A percentile compares a stretch with the other conserved stretches of the same genome.
phyloP scores from a whole-genome alignment of 2,329 filamentous ascomycete genomes.

The Penicillium nordicum region DNA sequence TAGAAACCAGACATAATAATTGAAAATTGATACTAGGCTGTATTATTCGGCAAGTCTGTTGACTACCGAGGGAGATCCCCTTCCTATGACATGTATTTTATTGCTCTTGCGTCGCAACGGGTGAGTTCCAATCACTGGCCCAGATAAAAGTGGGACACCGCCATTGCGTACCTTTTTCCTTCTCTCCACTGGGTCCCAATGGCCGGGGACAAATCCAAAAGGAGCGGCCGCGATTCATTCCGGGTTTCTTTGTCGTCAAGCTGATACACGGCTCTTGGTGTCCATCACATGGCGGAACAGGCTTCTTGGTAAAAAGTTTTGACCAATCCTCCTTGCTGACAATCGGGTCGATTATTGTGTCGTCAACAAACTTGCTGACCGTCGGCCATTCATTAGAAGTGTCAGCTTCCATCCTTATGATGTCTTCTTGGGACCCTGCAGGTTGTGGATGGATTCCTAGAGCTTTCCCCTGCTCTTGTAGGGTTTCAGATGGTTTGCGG shows the following conservation, averaged over 20 bases:
- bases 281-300: conserved; percentile 71
- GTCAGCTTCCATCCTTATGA: background rate
- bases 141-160: conserved; percentile 80
- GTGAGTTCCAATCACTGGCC: conserved; percentile 59
- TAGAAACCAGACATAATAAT: background rate
- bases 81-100: background rate
- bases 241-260: conserved; percentile 81
- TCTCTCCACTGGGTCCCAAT: conserved; percentile 77
- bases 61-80: background rate
- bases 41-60: background rate
- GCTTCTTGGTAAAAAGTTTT: conserved; percentile 72
- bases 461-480: background rate
- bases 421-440: background rate
- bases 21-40: background rate
- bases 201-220: conserved; percentile 73
- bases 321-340: conserved; percentile 79
- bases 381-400: conserved; percentile 4
- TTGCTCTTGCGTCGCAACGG: background rate
- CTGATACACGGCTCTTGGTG: conserved; percentile 84
- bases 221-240: conserved; percentile 68
- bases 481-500: background rate
- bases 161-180: conserved; percentile 82
- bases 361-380: conserved; percentile 30
- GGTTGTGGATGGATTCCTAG: background rate
- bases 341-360: conserved; percentile 62